Conservation (phyloP, 1,139 yeast species). For the Saccharomyces pastorianus region DNA sequence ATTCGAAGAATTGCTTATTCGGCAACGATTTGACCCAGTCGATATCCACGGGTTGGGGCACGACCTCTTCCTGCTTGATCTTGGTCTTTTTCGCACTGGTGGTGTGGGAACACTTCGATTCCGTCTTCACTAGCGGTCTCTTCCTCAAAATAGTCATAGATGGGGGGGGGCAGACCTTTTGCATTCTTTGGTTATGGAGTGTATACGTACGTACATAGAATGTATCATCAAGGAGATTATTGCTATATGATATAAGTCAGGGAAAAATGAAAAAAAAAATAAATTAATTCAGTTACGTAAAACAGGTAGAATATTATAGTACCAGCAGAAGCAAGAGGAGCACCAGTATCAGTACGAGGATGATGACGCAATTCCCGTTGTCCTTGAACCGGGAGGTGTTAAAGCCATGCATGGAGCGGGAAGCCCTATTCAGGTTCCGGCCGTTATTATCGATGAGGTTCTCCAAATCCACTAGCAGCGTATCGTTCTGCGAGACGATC, state of each 20-base stretch:
- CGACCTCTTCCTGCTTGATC: constrained; percentile 2
- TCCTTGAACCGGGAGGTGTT: constrained; percentile 24
- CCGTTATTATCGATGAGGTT: constrained; percentile 23
- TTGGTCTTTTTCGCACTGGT: background rate
- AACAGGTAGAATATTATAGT: constrained; percentile 7
- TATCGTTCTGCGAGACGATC: constrained; percentile 25
- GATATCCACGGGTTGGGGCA: constrained; percentile 14
- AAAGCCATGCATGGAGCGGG: constrained; percentile 21
- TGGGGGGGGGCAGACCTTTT: background rate
- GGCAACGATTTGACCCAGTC: constrained; percentile 24
- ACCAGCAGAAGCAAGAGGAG: constrained; percentile 22
- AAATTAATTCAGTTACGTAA: background rate
- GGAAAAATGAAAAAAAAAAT: background rate
- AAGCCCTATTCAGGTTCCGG: constrained; percentile 23
- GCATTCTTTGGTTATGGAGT: background rate
- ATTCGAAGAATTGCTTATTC: constrained; percentile 24
- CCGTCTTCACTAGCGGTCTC: background rate
- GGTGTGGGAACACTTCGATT: background rate
- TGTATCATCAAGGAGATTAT: background rate
- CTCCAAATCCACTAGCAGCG: constrained; percentile 26
- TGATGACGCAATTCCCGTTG: constrained; percentile 27
- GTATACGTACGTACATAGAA: background rate
- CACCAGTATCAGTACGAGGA: constrained; percentile 21
- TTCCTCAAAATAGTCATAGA: background rate
- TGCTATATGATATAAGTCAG: background rate